phyloP scores from a whole-genome alignment of 2,329 filamentous ascomycete genomes.

The Aspergillus hiratsukae region DNA sequence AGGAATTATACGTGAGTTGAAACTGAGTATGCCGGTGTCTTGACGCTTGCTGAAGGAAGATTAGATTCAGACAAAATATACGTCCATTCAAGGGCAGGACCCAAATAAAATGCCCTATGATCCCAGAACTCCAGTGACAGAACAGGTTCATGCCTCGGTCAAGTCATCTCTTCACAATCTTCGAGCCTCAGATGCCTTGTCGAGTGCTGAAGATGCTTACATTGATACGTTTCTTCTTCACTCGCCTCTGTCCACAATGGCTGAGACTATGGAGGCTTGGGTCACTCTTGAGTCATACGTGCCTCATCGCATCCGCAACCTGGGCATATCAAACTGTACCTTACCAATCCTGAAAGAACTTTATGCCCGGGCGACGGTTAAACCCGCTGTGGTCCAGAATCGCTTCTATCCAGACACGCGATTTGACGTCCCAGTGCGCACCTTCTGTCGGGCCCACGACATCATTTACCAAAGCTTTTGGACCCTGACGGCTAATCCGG shows the following conservation, averaged over 20 bases:
- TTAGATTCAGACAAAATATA: constrained; percentile 81
- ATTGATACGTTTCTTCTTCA: constrained; percentile 59
- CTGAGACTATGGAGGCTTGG: constrained; percentile 62
- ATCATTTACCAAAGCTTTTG: constrained; percentile 59
- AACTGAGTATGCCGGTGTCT: background rate
- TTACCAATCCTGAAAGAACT: constrained; percentile 54
- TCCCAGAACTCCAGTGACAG: constrained; percentile 51
- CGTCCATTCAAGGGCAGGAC: constrained; percentile 60
- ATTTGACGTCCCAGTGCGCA: constrained; percentile 59
- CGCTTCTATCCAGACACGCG: constrained; percentile 59
- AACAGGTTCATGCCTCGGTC: constrained; percentile 65
- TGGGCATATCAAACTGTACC: constrained; percentile 75
- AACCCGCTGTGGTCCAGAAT: constrained; percentile 68
- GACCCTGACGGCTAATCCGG: constrained; percentile 57
- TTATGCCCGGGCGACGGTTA: constrained; percentile 41
- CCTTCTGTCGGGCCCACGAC: constrained; percentile 49
- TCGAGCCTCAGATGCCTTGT: constrained; percentile 22
- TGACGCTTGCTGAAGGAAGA: background rate
- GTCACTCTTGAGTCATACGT: constrained; percentile 61
- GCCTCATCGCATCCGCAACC: constrained; percentile 57
- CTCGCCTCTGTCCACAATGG: constrained; percentile 49
- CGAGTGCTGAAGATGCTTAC: constrained; percentile 43
- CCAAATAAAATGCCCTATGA: constrained; percentile 60
- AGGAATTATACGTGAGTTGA: constrained; percentile 58
- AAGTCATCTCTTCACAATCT: constrained; percentile 63